These are phyloP conservation scores for Periconia sp. DNA, from an alignment of 2,329 filamentous ascomycete genomes.

Conservation along the genomic window DNA sequence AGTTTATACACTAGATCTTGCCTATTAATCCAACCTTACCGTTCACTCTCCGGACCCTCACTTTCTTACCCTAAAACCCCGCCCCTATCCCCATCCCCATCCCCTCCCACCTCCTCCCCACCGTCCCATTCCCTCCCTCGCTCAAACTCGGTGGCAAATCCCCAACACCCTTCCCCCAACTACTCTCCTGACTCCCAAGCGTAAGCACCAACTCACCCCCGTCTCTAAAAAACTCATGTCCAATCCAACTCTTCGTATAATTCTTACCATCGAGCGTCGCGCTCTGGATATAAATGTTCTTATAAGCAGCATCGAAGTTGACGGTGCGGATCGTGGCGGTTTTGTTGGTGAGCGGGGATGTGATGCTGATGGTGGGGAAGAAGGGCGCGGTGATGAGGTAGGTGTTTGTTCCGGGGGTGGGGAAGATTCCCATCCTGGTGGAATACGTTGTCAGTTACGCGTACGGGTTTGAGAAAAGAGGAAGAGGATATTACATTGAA, in stretches of 20 bases:
- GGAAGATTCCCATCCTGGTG: constrained; percentile 46
- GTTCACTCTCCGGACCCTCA: too few species aligned
- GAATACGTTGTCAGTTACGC: background rate
- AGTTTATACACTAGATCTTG: too few species aligned
- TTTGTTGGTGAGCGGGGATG: constrained; percentile 39
- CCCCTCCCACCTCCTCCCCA: background rate
- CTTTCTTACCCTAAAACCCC: too few species aligned
- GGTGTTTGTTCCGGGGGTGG: constrained; percentile 48
- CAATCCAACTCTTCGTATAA: constrained; percentile 47
- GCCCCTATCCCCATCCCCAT: background rate
- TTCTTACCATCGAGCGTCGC: constrained; percentile 43
- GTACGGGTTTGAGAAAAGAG: constrained; percentile 38
- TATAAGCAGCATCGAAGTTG: constrained; percentile 44
- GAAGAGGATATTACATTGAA: constrained; percentile 46
- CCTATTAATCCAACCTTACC: too few species aligned
- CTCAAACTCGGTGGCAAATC: constrained; percentile 47
- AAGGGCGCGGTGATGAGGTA: constrained; percentile 49
- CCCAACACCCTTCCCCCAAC: constrained; percentile 44
- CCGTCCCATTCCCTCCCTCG: constrained; percentile 15
- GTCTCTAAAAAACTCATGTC: constrained; percentile 46
- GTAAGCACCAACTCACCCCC: constrained; percentile 46
- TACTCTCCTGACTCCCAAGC: constrained; percentile 44
- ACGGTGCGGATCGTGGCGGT: constrained; percentile 42
- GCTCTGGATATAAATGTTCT: constrained; percentile 46
- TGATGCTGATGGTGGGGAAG: constrained; percentile 43